Evolutionary conservation across 2,329 filamentous ascomycete species (phyloP).

Genomic region (Aspergillus fumigatus): DNA sequence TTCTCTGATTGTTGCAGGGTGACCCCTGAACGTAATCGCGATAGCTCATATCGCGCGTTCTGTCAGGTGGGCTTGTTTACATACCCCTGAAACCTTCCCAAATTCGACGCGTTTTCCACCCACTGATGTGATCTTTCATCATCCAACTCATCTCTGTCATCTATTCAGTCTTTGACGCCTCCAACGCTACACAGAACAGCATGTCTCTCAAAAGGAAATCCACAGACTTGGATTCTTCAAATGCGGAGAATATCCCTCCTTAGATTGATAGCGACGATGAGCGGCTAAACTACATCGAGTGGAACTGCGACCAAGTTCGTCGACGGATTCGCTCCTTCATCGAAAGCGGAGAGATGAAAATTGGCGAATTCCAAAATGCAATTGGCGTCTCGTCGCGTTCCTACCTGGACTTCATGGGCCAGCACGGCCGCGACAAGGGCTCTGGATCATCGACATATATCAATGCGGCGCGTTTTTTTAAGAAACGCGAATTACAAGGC

Average conservation of each 20-base stretch:
- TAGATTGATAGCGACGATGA: constrained; percentile 2
- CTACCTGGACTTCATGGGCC: constrained; percentile 48
- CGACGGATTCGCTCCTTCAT: constrained; percentile 42
- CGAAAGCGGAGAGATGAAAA: constrained; percentile 42
- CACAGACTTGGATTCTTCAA: background rate
- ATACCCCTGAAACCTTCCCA: background rate
- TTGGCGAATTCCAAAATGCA: constrained; percentile 39
- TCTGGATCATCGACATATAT: constrained; percentile 23
- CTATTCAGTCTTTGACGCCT: too few relatives aligned
- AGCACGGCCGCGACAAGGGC: constrained; percentile 23
- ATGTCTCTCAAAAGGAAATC: background rate
- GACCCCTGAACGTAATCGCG: background rate
- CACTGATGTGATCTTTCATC: too few relatives aligned
- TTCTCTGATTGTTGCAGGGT: background rate
- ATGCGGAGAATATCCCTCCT: background rate
- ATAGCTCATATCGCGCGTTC: background rate
- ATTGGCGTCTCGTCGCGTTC: constrained; percentile 34
- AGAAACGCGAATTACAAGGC: constrained; percentile 47
- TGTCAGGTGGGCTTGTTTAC: background rate
- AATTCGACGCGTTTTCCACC: background rate
- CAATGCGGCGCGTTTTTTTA: constrained; percentile 41
- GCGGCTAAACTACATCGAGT: constrained; percentile 1
- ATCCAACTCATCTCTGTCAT: too few relatives aligned
- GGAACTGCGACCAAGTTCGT: constrained; percentile 34
- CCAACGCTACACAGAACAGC: too few relatives aligned